Base-by-base conservation (phyloP, 225 moss, liverwort and hornwort species). In the Bryoerythrophyllum caledonicum region DNA sequence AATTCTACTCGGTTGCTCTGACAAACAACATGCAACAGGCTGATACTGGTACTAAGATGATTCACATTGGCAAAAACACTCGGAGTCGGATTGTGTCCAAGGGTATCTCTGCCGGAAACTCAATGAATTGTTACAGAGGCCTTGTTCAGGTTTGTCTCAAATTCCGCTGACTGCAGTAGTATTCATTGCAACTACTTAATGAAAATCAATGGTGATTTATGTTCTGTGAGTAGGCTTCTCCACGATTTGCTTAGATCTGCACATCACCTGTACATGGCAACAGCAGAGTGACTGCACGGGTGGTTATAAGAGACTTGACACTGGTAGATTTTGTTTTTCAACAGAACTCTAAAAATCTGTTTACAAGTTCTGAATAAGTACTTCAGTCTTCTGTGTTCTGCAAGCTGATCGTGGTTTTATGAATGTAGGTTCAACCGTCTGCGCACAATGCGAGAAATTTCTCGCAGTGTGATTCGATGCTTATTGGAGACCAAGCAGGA, bases 31-130 rank as follows among this genome's bases (percentile, higher is more conserved):
- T 56, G 80, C 96, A 96, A 76, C 94, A 96, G 77, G 96, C 96
- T 57, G 96, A 96, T 72, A 96, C 96, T 6, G 96, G 96, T 9
- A 96, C 96, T 0, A 96, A 96, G 80, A 96, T 96, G 96, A 96
- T 96, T 72, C 96, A 96, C 56, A 80, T 87, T 12, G 94, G 96
- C 16, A 94, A 94, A 65, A 94, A 96, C 60, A 94, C 96, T 7
- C 85, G 86, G 60, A 96, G 96, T 71, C 85, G 96, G 61, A 96
- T 96, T 71, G 94, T 96, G 44, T 96, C 96, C 3, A 96, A 96
- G 65, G 96, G 96, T 2, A 96, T 96, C 28, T 94, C 94, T 4
- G 96, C 96, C 10, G 94, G 96, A 14, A 82, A 87, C 2, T 96
- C 94, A 2, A 79, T 92, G 19, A 96, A 96, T 69, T 96, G 96